Base-by-base conservation (phyloP, 768 basidiomycete genomes). In the Mycena indigotica region DNA sequence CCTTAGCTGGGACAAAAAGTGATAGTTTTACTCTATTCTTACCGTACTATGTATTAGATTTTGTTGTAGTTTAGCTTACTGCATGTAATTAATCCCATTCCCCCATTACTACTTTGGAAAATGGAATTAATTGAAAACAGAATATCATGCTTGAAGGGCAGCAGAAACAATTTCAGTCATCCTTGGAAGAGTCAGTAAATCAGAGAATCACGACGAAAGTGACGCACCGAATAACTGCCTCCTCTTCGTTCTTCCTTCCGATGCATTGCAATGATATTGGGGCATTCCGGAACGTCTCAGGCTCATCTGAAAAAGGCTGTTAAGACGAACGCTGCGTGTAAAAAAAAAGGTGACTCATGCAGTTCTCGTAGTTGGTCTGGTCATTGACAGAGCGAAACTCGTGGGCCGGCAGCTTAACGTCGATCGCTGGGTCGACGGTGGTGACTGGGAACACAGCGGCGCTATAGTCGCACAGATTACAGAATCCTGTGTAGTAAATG, bases 401-500 rank as follows among this genome's bases (percentile, higher is more conserved):
- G 48, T 81, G 73, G 0, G 75, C 69, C 2, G 78, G 67, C 26
- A 64, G 70, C 65, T 77, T 77, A 2, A 64, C 67, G 62, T 91
- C 90, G 4, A 85, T 48, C 2, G 54, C 41, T 0, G 76, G 79
- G 67, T 88, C 79, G 13, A 88, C 84, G 25, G 61, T 74, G 0
- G 85, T 78, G 26, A 89, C 87, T 0, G 91, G 90, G 57, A 91
- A 77, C 15, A 82, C 73, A 6, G 81, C 72, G 2, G 82, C 76
- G 0, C 84, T 67, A 60, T 85, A 91, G 65, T 91, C 90, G n/a
- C 86, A 76, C 12, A 77, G 67, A 61, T 87, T 92, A 81, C 84
- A 88, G 2, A 46, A 25, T 24, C 38, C 40, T 16, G 32, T 30
- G 29, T 23, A 40, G 5, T 24, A 23, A 19, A 39, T 28, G 23